Evolutionary conservation across 2,329 filamentous ascomycete species (phyloP), one percentile per base, ranked within the genome.

Genomic region (Chaetomium sp.): DNA sequence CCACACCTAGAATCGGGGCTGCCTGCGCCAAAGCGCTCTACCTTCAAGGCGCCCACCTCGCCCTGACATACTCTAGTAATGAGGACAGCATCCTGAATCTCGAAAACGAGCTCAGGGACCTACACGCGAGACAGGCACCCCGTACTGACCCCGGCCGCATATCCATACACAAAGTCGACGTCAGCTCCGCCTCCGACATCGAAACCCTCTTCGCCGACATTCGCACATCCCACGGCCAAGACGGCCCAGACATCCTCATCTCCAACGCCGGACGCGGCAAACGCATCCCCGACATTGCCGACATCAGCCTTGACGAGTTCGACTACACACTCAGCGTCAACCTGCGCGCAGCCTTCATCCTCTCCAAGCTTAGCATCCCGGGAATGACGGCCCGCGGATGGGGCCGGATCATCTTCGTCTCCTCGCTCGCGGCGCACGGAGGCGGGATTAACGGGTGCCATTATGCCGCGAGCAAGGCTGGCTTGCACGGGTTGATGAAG

Each of bases 201-300:
- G 68, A 76, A 43, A 65, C 68, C 4, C 74, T 87, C 61, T 84
- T 82, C 55, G 62, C 71, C 11, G 76, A 83, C 54, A 79, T 87
- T 44, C 69, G 75, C 48, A 64, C 69, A 0, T 65, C 77, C 50
- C 82, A 86, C 65, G 73, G 72, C 9, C 73, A 79, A 54, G 51
- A 64, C 5, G 73, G 74, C 1, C 81, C 82, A 0, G 81, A 87
- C 63, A 86, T 88, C 27, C 71, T 88, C 2, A 68, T 88, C 33
- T 80, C 79, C 8, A 88, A 88, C 63, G 85, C 85, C 1, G 85
- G 84, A 0, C 78, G 85, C 60, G 84, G 84, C 42, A 83, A 82
- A 64, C 75, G 82, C n/a, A 79, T 84, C 55, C 70, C 71, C 2
- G 67, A 72, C 48, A 74, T 82, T 48, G 72, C 76, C 64, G 82